Conservation (phyloP, 2,329 filamentous ascomycete species). For the Fusarium temperatum region DNA sequence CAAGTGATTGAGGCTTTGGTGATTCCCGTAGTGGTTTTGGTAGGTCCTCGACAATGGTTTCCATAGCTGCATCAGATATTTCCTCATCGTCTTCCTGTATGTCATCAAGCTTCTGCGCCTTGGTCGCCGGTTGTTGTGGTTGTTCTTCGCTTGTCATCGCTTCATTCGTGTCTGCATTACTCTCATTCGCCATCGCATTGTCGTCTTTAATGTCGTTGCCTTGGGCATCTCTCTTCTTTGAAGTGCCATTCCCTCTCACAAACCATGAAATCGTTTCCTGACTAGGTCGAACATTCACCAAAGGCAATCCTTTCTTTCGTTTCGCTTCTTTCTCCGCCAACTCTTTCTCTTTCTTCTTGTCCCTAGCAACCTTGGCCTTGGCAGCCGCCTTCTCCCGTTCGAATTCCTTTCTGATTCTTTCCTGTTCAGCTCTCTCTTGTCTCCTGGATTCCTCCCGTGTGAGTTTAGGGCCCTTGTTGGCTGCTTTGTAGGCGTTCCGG, state of each 20-base stretch:
- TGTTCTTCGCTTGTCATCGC: not conserved
- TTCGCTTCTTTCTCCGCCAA: constrained; percentile 58
- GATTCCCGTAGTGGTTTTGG: not conserved
- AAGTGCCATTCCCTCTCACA: constrained; percentile 49
- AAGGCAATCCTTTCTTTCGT: constrained; percentile 61
- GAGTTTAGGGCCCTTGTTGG: constrained; percentile 50
- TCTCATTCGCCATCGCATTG: not conserved
- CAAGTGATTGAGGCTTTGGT: not conserved
- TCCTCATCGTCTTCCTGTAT: constrained; percentile 28
- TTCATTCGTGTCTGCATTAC: not conserved
- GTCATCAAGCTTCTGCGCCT: constrained; percentile 8
- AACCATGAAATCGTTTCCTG: constrained; percentile 67
- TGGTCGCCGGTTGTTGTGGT: not conserved
- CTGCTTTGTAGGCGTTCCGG: constrained; percentile 50
- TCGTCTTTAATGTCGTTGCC: constrained; percentile 29
- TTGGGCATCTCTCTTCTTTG: constrained; percentile 44
- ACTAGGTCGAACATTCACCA: constrained; percentile 64
- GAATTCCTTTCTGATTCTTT: constrained; percentile 62
- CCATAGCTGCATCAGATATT: not conserved
- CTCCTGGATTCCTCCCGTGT: constrained; percentile 51
- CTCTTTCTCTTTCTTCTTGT: constrained; percentile 66
- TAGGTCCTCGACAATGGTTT: not conserved
- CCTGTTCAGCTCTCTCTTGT: constrained; percentile 59
- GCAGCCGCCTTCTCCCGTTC: constrained; percentile 59
- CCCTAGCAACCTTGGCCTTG: constrained; percentile 59